Conservation (phyloP, 768 basidiomycete genomes). For the Cantharellus cinnabarinus region DNA sequence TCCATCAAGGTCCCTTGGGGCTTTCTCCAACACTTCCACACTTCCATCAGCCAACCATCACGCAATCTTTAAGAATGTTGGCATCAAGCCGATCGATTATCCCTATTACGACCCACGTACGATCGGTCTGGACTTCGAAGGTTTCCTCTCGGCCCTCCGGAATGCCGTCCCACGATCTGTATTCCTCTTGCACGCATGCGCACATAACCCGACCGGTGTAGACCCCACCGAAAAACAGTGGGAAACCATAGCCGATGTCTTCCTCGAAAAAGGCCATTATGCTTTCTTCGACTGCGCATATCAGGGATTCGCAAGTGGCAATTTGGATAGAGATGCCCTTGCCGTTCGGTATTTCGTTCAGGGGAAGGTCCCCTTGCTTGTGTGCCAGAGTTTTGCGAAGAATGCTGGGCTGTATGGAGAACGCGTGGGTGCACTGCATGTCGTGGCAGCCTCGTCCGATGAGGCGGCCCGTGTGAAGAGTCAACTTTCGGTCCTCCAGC, state of each 20-base stretch:
- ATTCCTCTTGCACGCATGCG: conserved; percentile 82
- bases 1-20: background rate
- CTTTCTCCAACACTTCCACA: background rate
- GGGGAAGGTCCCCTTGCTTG: conserved; percentile 48
- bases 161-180: conserved; percentile 57
- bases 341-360: conserved; percentile 77
- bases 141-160: conserved; percentile 39
- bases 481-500: conserved; percentile 77
- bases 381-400: conserved; percentile 98
- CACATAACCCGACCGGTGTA: conserved; percentile 93
- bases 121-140: conserved; percentile 63
- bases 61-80: conserved; percentile 79
- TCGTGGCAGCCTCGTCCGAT: conserved; percentile 45
- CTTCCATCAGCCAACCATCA: conserved; percentile 52
- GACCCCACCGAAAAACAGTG: conserved; percentile 84
- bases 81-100: conserved; percentile 69
- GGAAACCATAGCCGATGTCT: conserved; percentile 49
- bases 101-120: conserved; percentile 89
- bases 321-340: conserved; percentile 78
- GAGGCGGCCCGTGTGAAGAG: conserved; percentile 56
- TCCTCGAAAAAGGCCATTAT: conserved; percentile 57
- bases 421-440: conserved; percentile 82
- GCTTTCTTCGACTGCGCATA: conserved; percentile 94
- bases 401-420: conserved; percentile 92
- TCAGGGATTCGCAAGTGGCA: conserved; percentile 90